Evolutionary conservation across 768 basidiomycete genomes (phyloP), one percentile per base, ranked within the genome.

Genomic region (Auriculariales sp.): DNA sequence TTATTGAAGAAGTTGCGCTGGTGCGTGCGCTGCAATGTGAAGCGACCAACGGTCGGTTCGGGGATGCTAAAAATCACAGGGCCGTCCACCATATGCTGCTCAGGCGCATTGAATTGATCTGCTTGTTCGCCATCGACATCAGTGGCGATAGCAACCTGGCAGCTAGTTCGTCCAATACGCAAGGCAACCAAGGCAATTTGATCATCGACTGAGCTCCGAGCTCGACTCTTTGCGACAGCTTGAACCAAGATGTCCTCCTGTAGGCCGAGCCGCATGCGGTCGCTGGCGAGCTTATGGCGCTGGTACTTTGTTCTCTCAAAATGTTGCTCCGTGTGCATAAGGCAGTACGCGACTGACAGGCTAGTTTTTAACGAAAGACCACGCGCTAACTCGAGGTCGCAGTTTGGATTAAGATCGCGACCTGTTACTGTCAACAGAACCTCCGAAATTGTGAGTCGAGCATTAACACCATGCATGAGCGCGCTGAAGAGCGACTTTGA

Each of bases 341-440:
- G 73, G 56, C 74, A 76, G 57, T 81, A 81, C 49, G 78, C 71
- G 6, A 77, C 42, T 2, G 74, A 71, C 4, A 78, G 35, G 2
- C 76, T 68, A 0, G 73, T 77, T 22, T 65, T 73, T 27, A 79
- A 57, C 2, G 79, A 77, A 49, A 86, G 62, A 3, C 89, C 89
- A 27, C 87, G 75, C 3, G 77, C 80, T 11, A 86, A 67, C 39
- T 77, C 77, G 49, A 75, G 62, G 32, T 73, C 72, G 49, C 83
- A 83, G 0, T 70, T 64, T 0, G 86, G 86, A 53, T 88, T 88
- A 49, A 91, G 71, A 60, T 94, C 92, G 30, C 74, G 74, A n/a
- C 81, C 77, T 5, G 86, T 84, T 47, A 90, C 59, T 50, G 86
- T 78, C 9, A 85, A 58, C 25, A 80, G 76, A 42, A 84, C 66